Conservation (phyloP, 2,329 filamentous ascomycete genomes). For the Clarireedia homoeocarpa region DNA sequence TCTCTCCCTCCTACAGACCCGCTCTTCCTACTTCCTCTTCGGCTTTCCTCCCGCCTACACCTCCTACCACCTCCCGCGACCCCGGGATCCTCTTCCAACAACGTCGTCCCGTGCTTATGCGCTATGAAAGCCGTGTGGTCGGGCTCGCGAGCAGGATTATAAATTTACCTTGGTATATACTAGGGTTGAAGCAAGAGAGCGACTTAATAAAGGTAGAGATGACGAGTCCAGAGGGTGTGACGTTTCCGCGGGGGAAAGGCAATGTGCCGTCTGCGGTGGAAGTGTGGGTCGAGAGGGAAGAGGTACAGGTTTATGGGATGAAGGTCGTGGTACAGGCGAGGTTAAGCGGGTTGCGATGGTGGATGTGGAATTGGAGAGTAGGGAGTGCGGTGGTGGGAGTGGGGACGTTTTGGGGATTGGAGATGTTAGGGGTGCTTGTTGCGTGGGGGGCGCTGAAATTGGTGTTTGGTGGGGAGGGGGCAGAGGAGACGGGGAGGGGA, state of each 20-base stretch:
- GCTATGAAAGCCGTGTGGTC: constrained; percentile 66
- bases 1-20: constrained; percentile 38
- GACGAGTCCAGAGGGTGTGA: constrained; percentile 54
- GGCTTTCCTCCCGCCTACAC: not conserved
- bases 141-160: constrained; percentile 51
- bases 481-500: constrained; percentile 17
- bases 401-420: constrained; percentile 66
- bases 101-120: constrained; percentile 67
- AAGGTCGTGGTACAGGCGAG: constrained; percentile 63
- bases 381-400: constrained; percentile 62
- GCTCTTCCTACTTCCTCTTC: constrained; percentile 11
- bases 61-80: not conserved
- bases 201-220: constrained; percentile 59
- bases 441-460: constrained; percentile 50
- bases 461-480: constrained; percentile 12
- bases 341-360: constrained; percentile 68
- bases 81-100: constrained; percentile 48
- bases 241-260: constrained; percentile 43
- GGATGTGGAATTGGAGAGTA: constrained; percentile 80
- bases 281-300: constrained; percentile 38
- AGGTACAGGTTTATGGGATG: constrained; percentile 69
- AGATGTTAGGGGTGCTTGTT: constrained; percentile 57
- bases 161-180: constrained; percentile 60
- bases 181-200: constrained; percentile 57
- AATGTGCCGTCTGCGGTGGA: constrained; percentile 43